Percentiles rank a stretch among this genome's conserved stretches.
phyloP scores from a whole-genome alignment of 2,329 filamentous ascomycete genomes.

The Diaporthe ilicicola region DNA sequence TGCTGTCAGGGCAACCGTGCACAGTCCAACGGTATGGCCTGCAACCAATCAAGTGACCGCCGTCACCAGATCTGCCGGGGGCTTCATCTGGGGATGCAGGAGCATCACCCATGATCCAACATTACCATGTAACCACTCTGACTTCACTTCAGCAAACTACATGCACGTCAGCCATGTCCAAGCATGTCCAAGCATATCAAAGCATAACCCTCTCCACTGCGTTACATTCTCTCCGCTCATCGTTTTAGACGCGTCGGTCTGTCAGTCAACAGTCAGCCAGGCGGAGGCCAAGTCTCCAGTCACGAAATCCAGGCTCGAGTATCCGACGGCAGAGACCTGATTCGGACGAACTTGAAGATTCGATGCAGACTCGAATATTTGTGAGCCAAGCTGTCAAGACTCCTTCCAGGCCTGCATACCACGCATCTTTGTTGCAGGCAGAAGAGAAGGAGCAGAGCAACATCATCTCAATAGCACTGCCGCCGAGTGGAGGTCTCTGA shows the following conservation, averaged over 20 bases:
- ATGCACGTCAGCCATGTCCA: conserved; percentile 9
- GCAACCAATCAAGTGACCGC: conserved; percentile 8
- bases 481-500: background rate
- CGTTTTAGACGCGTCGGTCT: background rate
- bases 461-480: background rate
- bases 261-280: background rate
- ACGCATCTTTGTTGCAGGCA: no score
- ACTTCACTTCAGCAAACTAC: background rate
- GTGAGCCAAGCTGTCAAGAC: background rate
- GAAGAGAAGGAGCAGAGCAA: background rate
- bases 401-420: background rate
- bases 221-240: background rate
- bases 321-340: background rate
- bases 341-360: conserved; percentile 6
- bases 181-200: background rate
- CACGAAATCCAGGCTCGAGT: background rate
- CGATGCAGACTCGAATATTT: background rate
- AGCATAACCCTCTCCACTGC: background rate
- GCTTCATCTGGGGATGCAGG: conserved; percentile 2
- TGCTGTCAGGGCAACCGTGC: conserved; percentile 40
- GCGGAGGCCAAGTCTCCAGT: background rate
- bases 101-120: background rate
- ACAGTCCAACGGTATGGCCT: background rate
- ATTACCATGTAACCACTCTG: conserved; percentile 2
- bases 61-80: conserved; percentile 15